Evolutionary conservation across 2,329 filamentous ascomycete genomes (phyloP).

Genomic region (Alternaria angustiovoidea): DNA sequence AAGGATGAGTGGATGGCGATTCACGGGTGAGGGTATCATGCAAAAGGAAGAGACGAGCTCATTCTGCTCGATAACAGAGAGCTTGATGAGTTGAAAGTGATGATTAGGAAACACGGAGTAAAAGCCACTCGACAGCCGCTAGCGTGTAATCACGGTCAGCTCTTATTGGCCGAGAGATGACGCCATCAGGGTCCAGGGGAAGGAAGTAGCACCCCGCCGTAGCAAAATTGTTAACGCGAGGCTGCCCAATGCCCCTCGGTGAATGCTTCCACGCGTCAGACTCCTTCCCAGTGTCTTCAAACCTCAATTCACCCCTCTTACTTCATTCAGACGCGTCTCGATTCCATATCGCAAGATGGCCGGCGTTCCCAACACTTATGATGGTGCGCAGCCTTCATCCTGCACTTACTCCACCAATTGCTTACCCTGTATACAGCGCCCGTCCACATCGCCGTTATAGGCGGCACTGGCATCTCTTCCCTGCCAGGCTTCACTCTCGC

Average conservation of each 20-base stretch:
- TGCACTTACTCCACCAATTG: neutral
- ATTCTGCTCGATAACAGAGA: neutral
- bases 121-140: neutral
- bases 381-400: constrained; percentile 29
- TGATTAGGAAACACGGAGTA: neutral
- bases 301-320: neutral
- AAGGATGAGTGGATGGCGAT: constrained; percentile 11
- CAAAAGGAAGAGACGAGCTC: neutral
- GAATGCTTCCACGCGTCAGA: constrained; percentile 29
- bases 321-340: constrained; percentile 24
- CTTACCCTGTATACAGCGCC: constrained; percentile 49
- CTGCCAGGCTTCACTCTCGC: constrained; percentile 88
- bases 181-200: constrained; percentile 33
- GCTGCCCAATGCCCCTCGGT: constrained; percentile 13
- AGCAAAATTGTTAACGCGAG: constrained; percentile 29
- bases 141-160: neutral
- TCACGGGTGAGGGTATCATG: constrained; percentile 2
- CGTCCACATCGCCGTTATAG: constrained; percentile 61
- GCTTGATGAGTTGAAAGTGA: neutral
- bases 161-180: constrained; percentile 24
- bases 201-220: constrained; percentile 27
- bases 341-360: constrained; percentile 45
- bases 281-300: neutral
- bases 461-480: constrained; percentile 86
- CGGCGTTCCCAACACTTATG: constrained; percentile 44